Percentiles rank a stretch among this genome's conserved stretches.
phyloP scores from a whole-genome alignment of 352 stramenopile genomes.

The Pythium coloratum region DNA sequence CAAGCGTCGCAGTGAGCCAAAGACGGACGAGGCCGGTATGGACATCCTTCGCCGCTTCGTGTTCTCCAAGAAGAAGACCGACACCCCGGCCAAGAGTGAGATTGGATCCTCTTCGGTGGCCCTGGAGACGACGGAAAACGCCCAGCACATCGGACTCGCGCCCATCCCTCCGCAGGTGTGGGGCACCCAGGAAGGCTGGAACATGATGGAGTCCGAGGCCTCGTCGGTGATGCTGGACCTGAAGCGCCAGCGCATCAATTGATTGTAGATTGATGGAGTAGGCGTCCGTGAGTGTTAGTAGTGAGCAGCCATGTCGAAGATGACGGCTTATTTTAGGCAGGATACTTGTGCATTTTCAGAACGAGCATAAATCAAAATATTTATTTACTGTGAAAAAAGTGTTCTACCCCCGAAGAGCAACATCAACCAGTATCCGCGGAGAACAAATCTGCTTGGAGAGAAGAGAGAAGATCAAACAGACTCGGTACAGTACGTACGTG shows the following conservation, averaged over 20 bases:
- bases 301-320: background rate
- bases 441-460: too few relatives aligned
- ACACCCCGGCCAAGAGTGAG: conserved; percentile 19
- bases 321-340: conserved; percentile 12
- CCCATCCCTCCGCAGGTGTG: conserved; percentile 18
- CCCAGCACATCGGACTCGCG: conserved; percentile 1
- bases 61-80: conserved; percentile 67
- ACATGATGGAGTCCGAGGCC: conserved; percentile 35
- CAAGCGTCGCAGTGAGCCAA: conserved; percentile 79
- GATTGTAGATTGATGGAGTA: conserved; percentile 23
- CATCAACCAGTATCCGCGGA: too few relatives aligned
- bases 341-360: conserved; percentile 19
- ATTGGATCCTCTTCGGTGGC: conserved; percentile 10
- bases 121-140: conserved; percentile 9
- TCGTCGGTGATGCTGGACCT: conserved; percentile 40
- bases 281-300: conserved; percentile 6
- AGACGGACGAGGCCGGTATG: conserved; percentile 84
- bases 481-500: too few relatives aligned
- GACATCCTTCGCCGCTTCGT: conserved; percentile 82
- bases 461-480: too few relatives aligned
- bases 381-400: conserved; percentile 9
- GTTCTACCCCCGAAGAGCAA: too few relatives aligned
- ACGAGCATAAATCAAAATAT: conserved; percentile 23
- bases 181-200: conserved; percentile 29
- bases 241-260: conserved; percentile 41